Percentiles rank a stretch among this genome's conserved stretches.
These are phyloP conservation scores for Mycena olivaceomarginata DNA, from an alignment of 768 basidiomycete genomes.

Conservation along the genomic window DNA sequence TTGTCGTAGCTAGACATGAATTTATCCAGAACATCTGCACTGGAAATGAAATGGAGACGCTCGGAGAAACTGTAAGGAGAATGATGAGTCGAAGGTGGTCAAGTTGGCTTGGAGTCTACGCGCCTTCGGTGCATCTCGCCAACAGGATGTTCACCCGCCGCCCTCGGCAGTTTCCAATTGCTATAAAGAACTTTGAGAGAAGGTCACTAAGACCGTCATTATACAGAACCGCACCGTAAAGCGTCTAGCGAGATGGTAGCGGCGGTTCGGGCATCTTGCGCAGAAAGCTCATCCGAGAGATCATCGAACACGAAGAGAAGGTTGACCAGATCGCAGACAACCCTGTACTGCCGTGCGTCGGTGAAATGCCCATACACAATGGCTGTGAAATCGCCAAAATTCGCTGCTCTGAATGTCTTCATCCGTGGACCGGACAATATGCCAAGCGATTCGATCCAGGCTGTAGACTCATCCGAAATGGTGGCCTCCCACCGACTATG, in stretches of 20 bases:
- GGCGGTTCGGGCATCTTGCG: not conserved
- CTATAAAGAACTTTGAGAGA: not conserved
- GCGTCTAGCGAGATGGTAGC: not conserved
- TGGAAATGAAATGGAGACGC: not conserved
- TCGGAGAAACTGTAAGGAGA: not conserved
- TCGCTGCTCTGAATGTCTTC: not conserved
- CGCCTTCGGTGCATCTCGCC: conserved; percentile 2
- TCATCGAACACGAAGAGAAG: not conserved
- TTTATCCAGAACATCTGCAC: not conserved
- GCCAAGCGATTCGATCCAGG: conserved; percentile 2
- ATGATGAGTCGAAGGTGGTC: not conserved
- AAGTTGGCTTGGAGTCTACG: no score
- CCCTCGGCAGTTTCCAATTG: not conserved
- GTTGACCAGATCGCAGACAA: not conserved
- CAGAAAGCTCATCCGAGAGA: not conserved
- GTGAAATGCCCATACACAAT: not conserved
- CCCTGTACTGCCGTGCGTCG: not conserved
- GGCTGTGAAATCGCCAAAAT: not conserved
- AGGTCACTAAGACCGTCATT: not conserved
- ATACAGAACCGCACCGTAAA: not conserved
- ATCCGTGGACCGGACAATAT: not conserved
- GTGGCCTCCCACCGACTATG: not conserved
- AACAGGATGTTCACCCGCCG: not conserved
- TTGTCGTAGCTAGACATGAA: not conserved
- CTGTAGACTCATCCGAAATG: not conserved